Evolutionary conservation across 2,329 filamentous ascomycete genomes (phyloP).

Genomic region (Dactylellina haptotyla): DNA sequence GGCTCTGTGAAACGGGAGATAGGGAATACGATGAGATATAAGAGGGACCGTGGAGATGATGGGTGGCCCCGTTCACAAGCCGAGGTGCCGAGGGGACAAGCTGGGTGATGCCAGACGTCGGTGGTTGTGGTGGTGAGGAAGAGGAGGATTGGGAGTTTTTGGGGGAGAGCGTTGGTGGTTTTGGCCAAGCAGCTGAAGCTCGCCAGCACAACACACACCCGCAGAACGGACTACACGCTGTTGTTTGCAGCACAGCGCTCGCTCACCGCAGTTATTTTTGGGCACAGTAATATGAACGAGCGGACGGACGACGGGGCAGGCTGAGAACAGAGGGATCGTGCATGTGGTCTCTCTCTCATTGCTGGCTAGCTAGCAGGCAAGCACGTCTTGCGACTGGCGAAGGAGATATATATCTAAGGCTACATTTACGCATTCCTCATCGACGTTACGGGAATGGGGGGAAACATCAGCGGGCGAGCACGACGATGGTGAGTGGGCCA

Average conservation of each 20-base stretch:
- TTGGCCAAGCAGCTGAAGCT: conserved; percentile 12
- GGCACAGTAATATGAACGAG: neutral
- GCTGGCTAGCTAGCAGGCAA: no score
- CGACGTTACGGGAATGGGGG: conserved; percentile 13
- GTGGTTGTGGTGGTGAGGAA: conserved; percentile 28
- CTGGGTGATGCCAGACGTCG: conserved; percentile 38
- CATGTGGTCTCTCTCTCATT: no score
- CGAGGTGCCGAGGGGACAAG: conserved; percentile 29
- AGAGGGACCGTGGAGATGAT: conserved; percentile 13
- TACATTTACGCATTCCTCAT: conserved; percentile 30
- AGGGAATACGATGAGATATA: neutral
- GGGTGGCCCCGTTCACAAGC: conserved; percentile 26
- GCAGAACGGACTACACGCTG: neutral
- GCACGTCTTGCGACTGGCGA: no score
- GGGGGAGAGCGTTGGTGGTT: conserved; percentile 10
- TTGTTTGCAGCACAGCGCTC: neutral
- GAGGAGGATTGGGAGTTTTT: neutral
- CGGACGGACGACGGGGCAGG: neutral
- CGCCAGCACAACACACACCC: neutral
- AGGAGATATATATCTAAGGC: neutral
- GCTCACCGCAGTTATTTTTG: neutral
- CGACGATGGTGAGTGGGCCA: neutral
- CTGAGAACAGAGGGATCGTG: no score
- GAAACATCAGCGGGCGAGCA: neutral
- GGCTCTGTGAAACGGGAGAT: neutral